Conservation (phyloP, 1,284 basidiomycete genomes). For the Mixia osmundae region DNA sequence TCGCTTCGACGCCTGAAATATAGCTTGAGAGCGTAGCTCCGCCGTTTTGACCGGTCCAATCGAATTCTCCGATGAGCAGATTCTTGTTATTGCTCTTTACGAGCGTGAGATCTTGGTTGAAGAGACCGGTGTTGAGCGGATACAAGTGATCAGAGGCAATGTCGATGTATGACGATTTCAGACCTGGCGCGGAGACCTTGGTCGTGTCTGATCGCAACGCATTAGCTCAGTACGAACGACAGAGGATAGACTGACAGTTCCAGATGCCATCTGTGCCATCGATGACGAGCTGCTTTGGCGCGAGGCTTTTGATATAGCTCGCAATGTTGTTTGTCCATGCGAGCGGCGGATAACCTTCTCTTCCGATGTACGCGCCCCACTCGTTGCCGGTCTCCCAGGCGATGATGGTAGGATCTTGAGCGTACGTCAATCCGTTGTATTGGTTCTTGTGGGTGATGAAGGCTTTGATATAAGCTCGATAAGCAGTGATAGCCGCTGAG, state of each 20-base stretch:
- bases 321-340: slow-evolving; percentile 22
- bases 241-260: no score
- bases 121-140: slow-evolving; percentile 2
- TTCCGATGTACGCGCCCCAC: slow-evolving; percentile 10
- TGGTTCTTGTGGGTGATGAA: not conserved
- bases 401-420: slow-evolving; percentile 10
- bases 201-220: no score
- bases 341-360: slow-evolving; percentile 12
- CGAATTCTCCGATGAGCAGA: slow-evolving; percentile 2
- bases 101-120: not conserved
- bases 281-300: slow-evolving; percentile 20
- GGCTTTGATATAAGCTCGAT: slow-evolving; percentile 1
- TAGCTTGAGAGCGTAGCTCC: not conserved
- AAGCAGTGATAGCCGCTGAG: slow-evolving; percentile 2
- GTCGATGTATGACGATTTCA: not conserved
- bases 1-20: not conserved
- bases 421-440: slow-evolving; percentile 6
- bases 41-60: not conserved
- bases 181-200: not conserved
- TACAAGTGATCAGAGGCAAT: slow-evolving; percentile 13
- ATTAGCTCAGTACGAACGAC: no score
- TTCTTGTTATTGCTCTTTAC: not conserved
- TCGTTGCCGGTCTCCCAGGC: slow-evolving; percentile 25
- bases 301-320: slow-evolving; percentile 19
- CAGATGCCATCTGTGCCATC: not conserved